phyloP scores from a whole-genome alignment of 306 rosid genomes.

The Begonia peltatifolia region DNA sequence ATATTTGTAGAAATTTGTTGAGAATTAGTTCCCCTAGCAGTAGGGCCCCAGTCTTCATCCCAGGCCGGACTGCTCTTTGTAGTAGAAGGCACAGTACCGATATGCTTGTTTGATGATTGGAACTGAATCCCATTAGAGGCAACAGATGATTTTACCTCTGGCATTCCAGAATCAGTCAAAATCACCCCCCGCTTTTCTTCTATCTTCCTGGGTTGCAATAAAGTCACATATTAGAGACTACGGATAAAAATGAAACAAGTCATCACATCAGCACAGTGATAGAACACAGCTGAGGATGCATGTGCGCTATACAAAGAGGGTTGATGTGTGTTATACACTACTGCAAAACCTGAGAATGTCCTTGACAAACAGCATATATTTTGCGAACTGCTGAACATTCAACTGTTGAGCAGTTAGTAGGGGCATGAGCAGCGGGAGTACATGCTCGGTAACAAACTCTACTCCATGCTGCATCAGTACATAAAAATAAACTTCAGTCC shows the following conservation, averaged over 20 bases:
- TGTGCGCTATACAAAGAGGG: neutral
- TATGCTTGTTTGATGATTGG: slow-evolving; percentile 30
- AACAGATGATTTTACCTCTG: slow-evolving; percentile 44
- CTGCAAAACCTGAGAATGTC: slow-evolving; percentile 63
- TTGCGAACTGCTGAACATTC: slow-evolving; percentile 96
- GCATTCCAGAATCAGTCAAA: slow-evolving; percentile 60
- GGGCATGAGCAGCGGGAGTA: slow-evolving; percentile 71
- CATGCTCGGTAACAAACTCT: slow-evolving; percentile 94
- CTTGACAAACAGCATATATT: slow-evolving; percentile 97
- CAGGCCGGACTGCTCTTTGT: slow-evolving; percentile 45
- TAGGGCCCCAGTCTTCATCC: slow-evolving; percentile 94
- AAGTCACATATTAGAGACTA: neutral
- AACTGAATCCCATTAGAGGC: slow-evolving; percentile 37
- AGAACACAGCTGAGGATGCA: too few species aligned
- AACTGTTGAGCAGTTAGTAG: slow-evolving; percentile 84
- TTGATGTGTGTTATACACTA: slow-evolving; percentile 1
- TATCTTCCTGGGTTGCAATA: slow-evolving; percentile 44
- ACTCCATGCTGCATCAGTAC: slow-evolving; percentile 41
- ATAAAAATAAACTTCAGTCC: neutral
- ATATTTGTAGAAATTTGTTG: slow-evolving; percentile 16
- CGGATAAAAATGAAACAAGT: neutral
- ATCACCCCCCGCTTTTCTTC: slow-evolving; percentile 93
- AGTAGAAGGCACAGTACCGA: slow-evolving; percentile 24
- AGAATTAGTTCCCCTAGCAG: slow-evolving; percentile 26
- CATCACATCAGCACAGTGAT: too few species aligned